phyloP scores from a whole-genome alignment of 345 rosid species.

The Geranium rotundifolium region DNA sequence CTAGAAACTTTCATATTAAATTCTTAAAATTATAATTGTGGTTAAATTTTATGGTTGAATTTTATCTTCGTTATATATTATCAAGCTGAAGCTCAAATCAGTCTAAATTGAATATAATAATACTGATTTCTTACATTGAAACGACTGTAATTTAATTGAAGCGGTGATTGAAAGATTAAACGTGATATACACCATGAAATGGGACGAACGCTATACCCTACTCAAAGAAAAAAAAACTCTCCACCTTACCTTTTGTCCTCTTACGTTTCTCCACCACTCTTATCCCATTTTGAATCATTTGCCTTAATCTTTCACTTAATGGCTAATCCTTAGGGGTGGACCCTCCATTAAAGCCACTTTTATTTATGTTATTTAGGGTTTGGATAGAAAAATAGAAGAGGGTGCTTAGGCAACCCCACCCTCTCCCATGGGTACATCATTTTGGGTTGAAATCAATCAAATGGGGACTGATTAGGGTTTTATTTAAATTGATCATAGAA shows the following conservation, averaged over 20 bases:
- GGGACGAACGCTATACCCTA: conserved; percentile 29
- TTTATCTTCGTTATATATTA: no score
- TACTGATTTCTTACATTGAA: no score
- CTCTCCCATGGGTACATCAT: conserved; percentile 1
- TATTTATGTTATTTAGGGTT: conserved; percentile 7
- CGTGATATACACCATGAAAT: not conserved
- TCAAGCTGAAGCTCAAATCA: no score
- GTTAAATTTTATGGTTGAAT: no score
- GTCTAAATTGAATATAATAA: not conserved
- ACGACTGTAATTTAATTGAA: not conserved
- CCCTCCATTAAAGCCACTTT: conserved; percentile 40
- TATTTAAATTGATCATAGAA: not conserved
- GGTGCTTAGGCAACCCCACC: conserved; percentile 1
- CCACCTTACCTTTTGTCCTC: conserved; percentile 6
- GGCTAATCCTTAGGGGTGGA: conserved; percentile 31
- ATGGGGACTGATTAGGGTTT: not conserved
- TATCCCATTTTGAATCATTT: conserved; percentile 27
- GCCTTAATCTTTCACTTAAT: conserved; percentile 38
- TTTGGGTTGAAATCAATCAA: not conserved
- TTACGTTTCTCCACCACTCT: conserved; percentile 10
- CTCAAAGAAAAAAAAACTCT: conserved; percentile 14
- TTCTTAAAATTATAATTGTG: no score
- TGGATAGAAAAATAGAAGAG: conserved; percentile 7
- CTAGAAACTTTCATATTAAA: no score
- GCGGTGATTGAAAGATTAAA: not conserved